Base-by-base conservation (phyloP, 257 asterid species). In the Capsicum baccatum region DNA sequence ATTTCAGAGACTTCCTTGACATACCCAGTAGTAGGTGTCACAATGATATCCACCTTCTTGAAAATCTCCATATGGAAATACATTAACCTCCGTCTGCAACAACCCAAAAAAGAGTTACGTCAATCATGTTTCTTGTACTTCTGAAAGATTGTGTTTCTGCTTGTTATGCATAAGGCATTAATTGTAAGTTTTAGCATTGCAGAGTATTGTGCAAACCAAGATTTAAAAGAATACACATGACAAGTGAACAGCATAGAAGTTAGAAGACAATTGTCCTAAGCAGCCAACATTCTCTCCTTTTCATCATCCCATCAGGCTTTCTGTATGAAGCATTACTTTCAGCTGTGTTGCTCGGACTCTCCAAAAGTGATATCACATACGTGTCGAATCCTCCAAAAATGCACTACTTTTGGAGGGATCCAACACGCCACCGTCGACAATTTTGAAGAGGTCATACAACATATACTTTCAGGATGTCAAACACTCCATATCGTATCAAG, bases 21-120 rank as follows among this genome's bases (percentile, higher is more conserved):
- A 8, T 93, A 97, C 99, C 98, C 98, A 0, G 99, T 92, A 52
- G 99, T 97, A 64, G 99, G 98, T 84, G 98, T 94, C 85, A 97
- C 94, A 87, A 97, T 94, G 80, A 95, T 89, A 87, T 97, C 99
- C 89, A 93, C 99, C 87, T 89, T 89, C 85, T 92, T 92, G 83
- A 94, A 94, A 50, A 90, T 88, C 91, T 94, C 97, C 91, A 83
- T 92, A 86, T 90, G 93, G 90, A 90, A 94, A 90, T 93, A 68
- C 99, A 96, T 94, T 85, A 94, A 85, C 91, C 99, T 91, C 83
- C 98, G 91, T 94, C 99, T 96, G 83, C 93, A 89, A 66, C 84
- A 74, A 66, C 26, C 63, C 81, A 78, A 64, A 78, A 48, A 78
- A 54, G 48, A 76, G 81, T 52, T 78, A 78, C 33, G 81, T 78